Percentiles rank a stretch among this genome's conserved stretches.
Conservation (phyloP, 805 yeast genomes). For the Lipomyces sp. region DNA sequence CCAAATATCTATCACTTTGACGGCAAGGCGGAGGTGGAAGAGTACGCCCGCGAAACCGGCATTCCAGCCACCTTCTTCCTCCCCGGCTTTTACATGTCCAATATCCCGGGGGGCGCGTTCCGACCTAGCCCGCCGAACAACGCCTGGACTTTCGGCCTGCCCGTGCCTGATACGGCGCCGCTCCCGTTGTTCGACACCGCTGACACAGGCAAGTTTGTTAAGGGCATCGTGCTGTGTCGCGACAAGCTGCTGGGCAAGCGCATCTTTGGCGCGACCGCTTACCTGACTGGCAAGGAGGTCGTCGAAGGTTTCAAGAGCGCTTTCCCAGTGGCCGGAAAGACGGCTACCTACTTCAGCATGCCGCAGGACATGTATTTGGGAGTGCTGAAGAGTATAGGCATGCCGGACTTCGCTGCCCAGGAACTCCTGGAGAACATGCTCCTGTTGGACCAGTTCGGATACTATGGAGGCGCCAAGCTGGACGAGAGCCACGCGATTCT, state of each 20-base stretch:
- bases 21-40: constrained; percentile 10
- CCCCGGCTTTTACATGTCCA: constrained; percentile 13
- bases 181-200: constrained; percentile 8
- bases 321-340: background rate
- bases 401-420: background rate
- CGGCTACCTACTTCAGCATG: background rate
- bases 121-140: too few relatives aligned
- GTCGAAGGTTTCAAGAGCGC: background rate
- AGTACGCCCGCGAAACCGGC: constrained; percentile 12
- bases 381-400: background rate
- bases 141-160: background rate
- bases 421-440: background rate
- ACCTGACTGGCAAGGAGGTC: background rate
- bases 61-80: constrained; percentile 14
- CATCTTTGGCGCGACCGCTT: background rate
- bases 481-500: background rate
- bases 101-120: too few relatives aligned
- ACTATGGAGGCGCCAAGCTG: background rate
- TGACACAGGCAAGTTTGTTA: background rate
- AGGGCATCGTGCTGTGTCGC: background rate
- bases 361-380: background rate
- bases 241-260: background rate
- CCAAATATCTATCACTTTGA: constrained; percentile 13
- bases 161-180: background rate
- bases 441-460: background rate